Base-by-base conservation (phyloP, 345 rosid species). In the Corchorus capsularis region DNA sequence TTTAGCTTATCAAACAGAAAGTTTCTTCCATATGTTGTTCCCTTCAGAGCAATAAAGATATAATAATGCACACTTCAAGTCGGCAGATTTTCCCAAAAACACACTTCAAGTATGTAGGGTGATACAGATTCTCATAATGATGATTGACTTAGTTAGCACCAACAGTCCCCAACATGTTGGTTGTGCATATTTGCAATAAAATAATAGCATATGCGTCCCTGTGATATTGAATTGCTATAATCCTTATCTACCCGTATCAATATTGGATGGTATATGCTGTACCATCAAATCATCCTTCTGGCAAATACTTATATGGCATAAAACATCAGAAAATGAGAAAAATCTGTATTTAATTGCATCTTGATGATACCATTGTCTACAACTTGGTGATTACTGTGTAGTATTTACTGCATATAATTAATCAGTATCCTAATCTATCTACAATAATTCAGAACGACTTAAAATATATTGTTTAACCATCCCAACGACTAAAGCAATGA, bases 391-490 rank as follows among this genome's bases (percentile, higher is more conserved):
- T 68, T 55, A 49, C 55, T 47, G 32, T n/a, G 27, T 17, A 17
- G 49, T 67, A 67, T 13, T 13, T 22, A 27, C 34, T 5, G 17
- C 46, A 53, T 35, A 35, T 16, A 34, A 34, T 69, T 19, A 68
- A 32, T 15, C 8, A 49, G 9, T 67, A 52, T 34, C 46, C 27
- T 34, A 50, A 34, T 69, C 59, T 16, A 52, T 32, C 1, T 69
- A 52, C 72, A 68, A 50, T 41, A 37, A 34, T 39, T 52, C 55
- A 52, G 34, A 69, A 69, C 52, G 59, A 27, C 34, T 69, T 69
- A 52, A 35, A 10, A 37, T 34, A 69, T 32, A 50, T 20, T 27
- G 49, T 69, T 50, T 50, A 16, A 49, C 16, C 57, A 69, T 50
- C 16, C 20, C 46, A 17, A 17, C 61, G 52, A 10, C 73, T 52